These are phyloP conservation scores for Alternaria rosae DNA, from an alignment of 2,329 filamentous ascomycete genomes.

Conservation along the genomic window DNA sequence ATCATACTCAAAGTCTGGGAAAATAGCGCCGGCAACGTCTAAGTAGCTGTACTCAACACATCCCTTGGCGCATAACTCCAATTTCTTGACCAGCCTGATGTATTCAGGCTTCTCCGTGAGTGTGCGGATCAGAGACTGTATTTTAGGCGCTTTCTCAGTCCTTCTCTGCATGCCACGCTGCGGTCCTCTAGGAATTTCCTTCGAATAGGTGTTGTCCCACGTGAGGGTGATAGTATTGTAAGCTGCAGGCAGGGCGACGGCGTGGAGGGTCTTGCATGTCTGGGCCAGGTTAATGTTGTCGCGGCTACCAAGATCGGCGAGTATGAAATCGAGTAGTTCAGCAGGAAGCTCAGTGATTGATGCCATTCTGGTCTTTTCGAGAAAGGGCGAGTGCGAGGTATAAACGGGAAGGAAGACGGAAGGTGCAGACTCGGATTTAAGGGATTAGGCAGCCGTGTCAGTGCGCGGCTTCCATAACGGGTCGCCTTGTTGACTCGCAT, in stretches of 20 bases:
- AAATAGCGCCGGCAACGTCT: not conserved
- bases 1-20: not conserved
- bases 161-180: not conserved
- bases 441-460: not conserved
- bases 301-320: not conserved
- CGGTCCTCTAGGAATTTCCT: not conserved
- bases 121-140: not conserved
- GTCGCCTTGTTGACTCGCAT: not conserved
- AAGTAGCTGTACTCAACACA: not conserved
- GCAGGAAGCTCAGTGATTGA: not conserved
- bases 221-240: not conserved
- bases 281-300: not conserved
- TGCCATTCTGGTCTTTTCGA: not conserved
- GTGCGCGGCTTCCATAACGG: not conserved
- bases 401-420: not conserved
- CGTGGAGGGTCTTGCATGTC: conserved; percentile 1
- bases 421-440: not conserved
- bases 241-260: not conserved
- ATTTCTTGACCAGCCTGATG: not conserved
- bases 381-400: not conserved
- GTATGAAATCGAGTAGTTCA: conserved; percentile 3
- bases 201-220: not conserved
- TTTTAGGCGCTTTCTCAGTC: not conserved
- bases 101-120: not conserved
- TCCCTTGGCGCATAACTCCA: not conserved